These are phyloP conservation scores for Moringa oleifera DNA, from an alignment of 345 rosid species.

Conservation along the genomic window DNA sequence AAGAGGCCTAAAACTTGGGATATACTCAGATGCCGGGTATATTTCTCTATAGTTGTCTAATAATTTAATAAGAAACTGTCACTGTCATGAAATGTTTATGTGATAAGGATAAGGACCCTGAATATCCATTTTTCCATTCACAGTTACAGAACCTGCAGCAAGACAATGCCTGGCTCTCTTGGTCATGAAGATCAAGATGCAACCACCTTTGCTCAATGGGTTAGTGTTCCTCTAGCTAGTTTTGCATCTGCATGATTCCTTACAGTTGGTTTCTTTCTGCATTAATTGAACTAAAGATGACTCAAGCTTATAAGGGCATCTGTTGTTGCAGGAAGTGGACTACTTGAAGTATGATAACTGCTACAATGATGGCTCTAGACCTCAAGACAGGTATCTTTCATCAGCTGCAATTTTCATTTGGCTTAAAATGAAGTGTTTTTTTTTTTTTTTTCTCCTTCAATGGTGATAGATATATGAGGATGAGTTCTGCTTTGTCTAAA, in stretches of 20 bases:
- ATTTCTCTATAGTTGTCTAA: neutral
- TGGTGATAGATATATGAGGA: slow-evolving; percentile 31
- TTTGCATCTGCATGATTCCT: neutral
- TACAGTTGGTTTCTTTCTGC: neutral
- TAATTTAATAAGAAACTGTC: no score
- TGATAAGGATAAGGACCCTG: neutral
- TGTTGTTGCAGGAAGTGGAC: slow-evolving; percentile 8
- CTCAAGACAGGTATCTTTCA: slow-evolving; percentile 28
- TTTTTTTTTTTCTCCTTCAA: neutral
- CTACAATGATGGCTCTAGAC: slow-evolving; percentile 26
- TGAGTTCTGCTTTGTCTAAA: slow-evolving; percentile 43
- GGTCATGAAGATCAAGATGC: slow-evolving; percentile 58
- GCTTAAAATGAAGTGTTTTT: no score
- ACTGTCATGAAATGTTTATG: neutral
- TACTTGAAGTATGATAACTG: slow-evolving; percentile 60
- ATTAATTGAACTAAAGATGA: neutral
- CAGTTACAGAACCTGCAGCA: slow-evolving; percentile 49
- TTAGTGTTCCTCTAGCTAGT: slow-evolving; percentile 21
- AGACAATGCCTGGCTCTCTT: slow-evolving; percentile 52
- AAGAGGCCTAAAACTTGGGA: slow-evolving; percentile 49
- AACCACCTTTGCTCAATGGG: slow-evolving; percentile 50
- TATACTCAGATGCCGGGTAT: slow-evolving; percentile 56
- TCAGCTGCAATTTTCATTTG: neutral
- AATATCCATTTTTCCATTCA: no score
- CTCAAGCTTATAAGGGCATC: neutral